Evolutionary conservation across 768 basidiomycete species (phyloP), one percentile per base, ranked within the genome.

Genomic region (Podaxis mareebaensis): DNA sequence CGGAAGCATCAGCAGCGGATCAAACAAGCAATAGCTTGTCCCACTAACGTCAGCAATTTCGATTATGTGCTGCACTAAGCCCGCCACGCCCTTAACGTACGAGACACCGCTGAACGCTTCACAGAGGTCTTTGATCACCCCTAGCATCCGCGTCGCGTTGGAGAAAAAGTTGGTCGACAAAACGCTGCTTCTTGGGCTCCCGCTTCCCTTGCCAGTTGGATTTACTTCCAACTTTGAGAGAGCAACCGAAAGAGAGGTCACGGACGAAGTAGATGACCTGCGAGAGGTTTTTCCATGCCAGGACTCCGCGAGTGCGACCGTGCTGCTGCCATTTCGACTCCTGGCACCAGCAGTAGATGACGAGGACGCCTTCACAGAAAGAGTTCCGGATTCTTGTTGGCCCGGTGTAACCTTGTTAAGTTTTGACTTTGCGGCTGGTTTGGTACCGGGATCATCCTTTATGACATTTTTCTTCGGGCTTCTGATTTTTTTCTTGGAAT

Each of bases 1-100:
- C 1, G 11, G 22, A 24, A 51, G 24, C 22, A 12, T 51, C 49
- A 51, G 24, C 20, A 24, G 0, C 8, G 24, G 20, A 20, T 4
- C 11, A 13, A 11, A 26, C 20, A 10, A 11, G 4, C 8, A 51
- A 24, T 5, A 51, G 3, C n/a, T 3, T 24, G 12, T 33, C n/a
- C n/a, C 26, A 52, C 59, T 51, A 13, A 75, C 72, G 48, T 71
- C 66, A 13, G 68, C 66, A n/a, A 75, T 70, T 24, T 69, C 61
- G 11, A 75, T 67, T 11, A 75, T 73, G 40, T 69, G 68, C 51
- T 69, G 65, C 26, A 73, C 67, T 0, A 71, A 36, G 1, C 67
- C 60, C 7, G 69, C 70, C 15, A 75, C 66, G 8, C 67, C 63
- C 54, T 72, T 67, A 17, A 75, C 69, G 46, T 75, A 73, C 22